Evolutionary conservation across 352 stramenopile species (phyloP), one percentile per base, ranked within the genome.

Genomic region (Phytopythium kandeliae): DNA sequence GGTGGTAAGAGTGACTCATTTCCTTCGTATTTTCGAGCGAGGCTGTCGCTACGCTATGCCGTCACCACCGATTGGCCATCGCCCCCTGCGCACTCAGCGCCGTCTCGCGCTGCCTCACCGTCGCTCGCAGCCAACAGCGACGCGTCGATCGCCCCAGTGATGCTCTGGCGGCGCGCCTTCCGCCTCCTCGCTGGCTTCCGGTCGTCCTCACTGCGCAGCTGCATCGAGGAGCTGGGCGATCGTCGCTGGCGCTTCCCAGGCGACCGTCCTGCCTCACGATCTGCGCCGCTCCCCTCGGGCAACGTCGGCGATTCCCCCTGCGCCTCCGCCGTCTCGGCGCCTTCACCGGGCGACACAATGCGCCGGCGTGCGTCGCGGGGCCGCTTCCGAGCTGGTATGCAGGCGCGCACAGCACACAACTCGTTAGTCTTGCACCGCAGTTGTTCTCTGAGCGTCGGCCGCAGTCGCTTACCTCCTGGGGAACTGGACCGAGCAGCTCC

Each of bases 161-260:
- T 75, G 37, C 69, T 79, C 52, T 79, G 69, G n/a, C 69, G 66
- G 0, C 63, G 66, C 55, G 38, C 28, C 51, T 72, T 72, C 11
- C n/a, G n/a, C n/a, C 57, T 61, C 19, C 44, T 40, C 21, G 4
- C 46, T 51, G 9, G 5, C 6, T 17, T 5, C n/a, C n/a, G n/a
- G 17, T 26, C 19, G 34, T 4, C n/a, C 4, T 15, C 36, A 16
- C 4, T 7, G 13, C 4, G 40, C 22, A 21, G 24, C 40, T 49
- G 12, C 0, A n/a, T n/a, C 16, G 25, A 35, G 26, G 25, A 11
- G 19, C 44, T 38, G 5, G 26, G n/a, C 12, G 44, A 49, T 13
- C 44, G 25, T n/a, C 44, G 8, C 10, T 28, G 25, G 17, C 44
- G 44, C 25, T 49, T 37, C 3, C 44, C 44, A 37, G 25, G 30